A percentile compares a stretch with the other conserved stretches of the same genome.
Conservation (phyloP, 2,329 filamentous ascomycete genomes). For the Neonectria ditissima region DNA sequence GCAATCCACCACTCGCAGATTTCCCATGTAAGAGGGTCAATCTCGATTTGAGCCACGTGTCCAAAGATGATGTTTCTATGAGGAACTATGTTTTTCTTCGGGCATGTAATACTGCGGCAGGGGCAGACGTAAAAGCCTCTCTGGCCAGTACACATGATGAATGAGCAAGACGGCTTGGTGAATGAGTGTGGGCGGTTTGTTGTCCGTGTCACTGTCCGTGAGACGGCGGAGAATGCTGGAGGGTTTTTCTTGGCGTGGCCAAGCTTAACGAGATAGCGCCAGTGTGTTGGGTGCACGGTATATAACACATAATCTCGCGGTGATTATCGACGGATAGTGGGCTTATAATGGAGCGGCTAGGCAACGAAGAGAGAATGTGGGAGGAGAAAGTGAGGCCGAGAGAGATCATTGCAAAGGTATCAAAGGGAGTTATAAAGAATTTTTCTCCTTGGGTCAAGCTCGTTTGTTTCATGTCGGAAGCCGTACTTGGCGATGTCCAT, state of each 20-base stretch:
- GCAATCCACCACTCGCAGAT: slow-evolving; percentile 45
- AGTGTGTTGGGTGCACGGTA: neutral
- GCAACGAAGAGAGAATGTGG: neutral
- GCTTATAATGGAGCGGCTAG: neutral
- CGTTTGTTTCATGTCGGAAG: slow-evolving; percentile 27
- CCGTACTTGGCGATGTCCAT: slow-evolving; percentile 24
- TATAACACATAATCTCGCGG: neutral
- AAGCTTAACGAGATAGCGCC: neutral
- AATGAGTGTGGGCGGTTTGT: neutral
- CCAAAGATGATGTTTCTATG: slow-evolving; percentile 36
- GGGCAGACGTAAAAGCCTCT: slow-evolving; percentile 41
- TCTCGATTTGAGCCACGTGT: slow-evolving; percentile 37
- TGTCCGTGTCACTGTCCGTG: neutral
- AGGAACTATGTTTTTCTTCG: slow-evolving; percentile 32
- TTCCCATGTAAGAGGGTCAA: slow-evolving; percentile 40
- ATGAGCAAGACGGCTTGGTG: neutral
- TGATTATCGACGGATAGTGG: neutral
- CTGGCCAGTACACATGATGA: slow-evolving; percentile 44
- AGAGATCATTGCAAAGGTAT: neutral
- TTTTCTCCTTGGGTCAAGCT: neutral
- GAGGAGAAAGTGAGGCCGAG: neutral
- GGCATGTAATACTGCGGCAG: slow-evolving; percentile 39
- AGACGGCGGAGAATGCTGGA: neutral
- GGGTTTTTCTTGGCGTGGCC: neutral
- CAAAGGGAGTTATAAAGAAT: neutral